Base-by-base conservation (phyloP, 164 flowering plant species). In the Vitis riparia region DNA sequence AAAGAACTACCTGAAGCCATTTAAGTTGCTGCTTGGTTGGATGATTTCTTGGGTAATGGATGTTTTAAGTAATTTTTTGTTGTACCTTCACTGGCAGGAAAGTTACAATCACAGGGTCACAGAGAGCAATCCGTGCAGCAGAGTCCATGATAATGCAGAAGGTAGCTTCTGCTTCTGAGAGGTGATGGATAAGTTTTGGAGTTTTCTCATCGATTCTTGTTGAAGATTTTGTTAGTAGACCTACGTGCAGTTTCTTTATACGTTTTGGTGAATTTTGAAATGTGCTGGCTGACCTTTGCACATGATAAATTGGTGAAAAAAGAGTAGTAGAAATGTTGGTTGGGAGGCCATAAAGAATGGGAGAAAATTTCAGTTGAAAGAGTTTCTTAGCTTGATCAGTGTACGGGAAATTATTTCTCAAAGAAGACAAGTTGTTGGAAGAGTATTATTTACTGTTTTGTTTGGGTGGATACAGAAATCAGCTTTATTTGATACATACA, bases 71-170 rank as follows among this genome's bases (percentile, higher is more conserved):
- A 11, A 0, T 17, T 67, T 48, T 63, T 1, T 16, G 30, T 19
- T 60, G 29, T 58, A 19, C 48, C 23, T 53, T 53, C 7, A 73
- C 65, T 76, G 66, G 71, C 94, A 95, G 99, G 92, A 95, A 91
- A 86, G 97, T 95, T 37, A 95, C 98, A 9, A 91, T 95, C 74
- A 89, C 92, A 2, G 99, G 99, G 32, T 87, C 99, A 19, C 91
- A 89, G 69, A 83, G 89, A 77, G 91, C 99, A 29, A 86, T 95
- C 50, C 89, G 77, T 58, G 71, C 81, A 32, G 98, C 98, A 1
- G 97, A 95, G 82, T 66, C 82, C 59, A 90, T 93, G 98, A 95
- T 95, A 60, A 68, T 79, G 80, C 87, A 87, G 77, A 90, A 88
- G 73, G 90, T 95, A 58, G 82, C 91, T 51, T 87, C 94, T 60